Evolutionary conservation across 805 yeast genomes (phyloP), one percentile per base, ranked within the genome.

Genomic region (Starmerella bombicola): DNA sequence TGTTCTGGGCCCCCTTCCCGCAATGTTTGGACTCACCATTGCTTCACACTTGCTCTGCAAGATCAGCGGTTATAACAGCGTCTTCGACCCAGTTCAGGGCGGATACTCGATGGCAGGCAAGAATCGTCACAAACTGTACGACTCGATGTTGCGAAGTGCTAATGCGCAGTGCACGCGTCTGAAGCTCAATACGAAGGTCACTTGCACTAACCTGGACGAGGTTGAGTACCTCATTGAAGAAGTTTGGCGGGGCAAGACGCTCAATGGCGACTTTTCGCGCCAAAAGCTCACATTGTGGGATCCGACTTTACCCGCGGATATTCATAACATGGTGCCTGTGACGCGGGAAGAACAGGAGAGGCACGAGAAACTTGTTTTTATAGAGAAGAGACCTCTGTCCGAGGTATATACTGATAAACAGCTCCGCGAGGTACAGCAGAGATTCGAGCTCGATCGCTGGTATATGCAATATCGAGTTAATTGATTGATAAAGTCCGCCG

Each of bases 1-100:
- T 0, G 99, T 91, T 0, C 64, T 91, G 48, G 97, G 98, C 3
- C 83, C 98, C 0, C 76, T 91, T 79, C 99, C 99, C 1, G 96
- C 91, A 8, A 79, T 88, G 62, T 91, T 91, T 64, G 99, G 97
- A 1, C 68, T 91, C 35, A 74, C 95, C 0, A 71, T 88, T 42
- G 93, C 95, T 3, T 80, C 95, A 0, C 78, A 82, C 62, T 65
- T 91, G 18, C 61, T 91, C 26, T 80, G 93, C 2, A 62, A 70
- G 3, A 75, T 84, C 7, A 76, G 94, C 1, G 95, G 91, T 1
- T 91, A 91, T 57, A 91, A 93, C 19, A 43, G 49, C 15, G 61
- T 59, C 2, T 56, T 55, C 33, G 65, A 61, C 25, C 65, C 67
- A 4, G 52, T 59, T 8, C 58, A 51, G 30, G 74, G 79, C 39